Base-by-base conservation (phyloP, 2,329 filamentous ascomycete species). In the Aspergillus udagawae region DNA sequence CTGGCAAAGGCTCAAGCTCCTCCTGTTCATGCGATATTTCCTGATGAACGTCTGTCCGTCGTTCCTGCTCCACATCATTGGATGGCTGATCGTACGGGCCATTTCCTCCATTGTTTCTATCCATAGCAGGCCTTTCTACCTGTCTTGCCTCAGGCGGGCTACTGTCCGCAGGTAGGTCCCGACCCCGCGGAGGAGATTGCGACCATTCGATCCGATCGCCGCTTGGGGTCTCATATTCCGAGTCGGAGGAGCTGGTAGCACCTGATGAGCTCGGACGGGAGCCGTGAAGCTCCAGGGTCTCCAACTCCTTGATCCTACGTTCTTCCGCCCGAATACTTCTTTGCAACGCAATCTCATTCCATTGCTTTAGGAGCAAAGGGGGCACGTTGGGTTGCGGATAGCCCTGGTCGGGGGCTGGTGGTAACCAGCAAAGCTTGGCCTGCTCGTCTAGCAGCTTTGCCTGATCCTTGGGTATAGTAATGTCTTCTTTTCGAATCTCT, bases 391-490 rank as follows among this genome's bases (percentile, higher is more conserved):
- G 70, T 29, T 64, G 65, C 21, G 69, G 68, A 35, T 56, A 50
- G 14, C 55, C 55, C 14, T 65, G 59, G 14, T 72, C 71, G 1
- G 67, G 50, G n/a, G 61, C 57, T n/a, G 72, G 67, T 41, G 74
- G 73, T 52, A 75, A 62, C 74, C 71, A 75, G 55, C 65, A 81
- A 17, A 78, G 73, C 27, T 50, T 59, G 5, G 70, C 59, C 10
- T 73, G 67, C 5, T 79, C 32, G 5, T 38, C 74, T 1, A 88
- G 69, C 4, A 87, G 70, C 8, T 72, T 63, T 47, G 69, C 65
- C 62, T 88, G 85, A 17, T 81, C 75, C 27, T 67, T 71, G 1
- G 80, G 75, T 52, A 84, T 80, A 25, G 65, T 71, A 32, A 81
- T 67, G 61, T 81, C 77, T 47, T 65, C 69, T 20, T 70, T 72